Conservation (phyloP, 2,329 filamentous ascomycete genomes). For the Epichloe amarillans region DNA sequence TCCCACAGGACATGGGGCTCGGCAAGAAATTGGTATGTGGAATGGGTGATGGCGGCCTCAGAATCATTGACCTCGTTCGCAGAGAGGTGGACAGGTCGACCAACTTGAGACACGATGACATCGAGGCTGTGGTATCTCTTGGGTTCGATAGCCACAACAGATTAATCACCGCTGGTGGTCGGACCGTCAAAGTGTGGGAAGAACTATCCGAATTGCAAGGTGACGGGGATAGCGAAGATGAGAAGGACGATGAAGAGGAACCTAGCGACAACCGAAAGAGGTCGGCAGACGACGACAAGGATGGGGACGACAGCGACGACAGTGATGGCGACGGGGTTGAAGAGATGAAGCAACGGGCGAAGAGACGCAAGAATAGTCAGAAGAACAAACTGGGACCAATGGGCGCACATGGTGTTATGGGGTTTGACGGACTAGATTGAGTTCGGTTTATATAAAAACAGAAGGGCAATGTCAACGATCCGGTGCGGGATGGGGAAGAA, state of each 20-base stretch:
- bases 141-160: slow-evolving; percentile 75
- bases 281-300: slow-evolving; percentile 24
- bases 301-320: slow-evolving; percentile 25
- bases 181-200: slow-evolving; percentile 86
- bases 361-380: slow-evolving; percentile 29
- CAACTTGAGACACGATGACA: slow-evolving; percentile 60
- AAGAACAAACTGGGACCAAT: slow-evolving; percentile 32
- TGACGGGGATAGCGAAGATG: slow-evolving; percentile 30
- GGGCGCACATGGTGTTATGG: slow-evolving; percentile 38
- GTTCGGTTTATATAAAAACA: too few relatives aligned
- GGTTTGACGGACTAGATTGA: slow-evolving; percentile 34
- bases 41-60: slow-evolving; percentile 65
- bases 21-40: slow-evolving; percentile 69
- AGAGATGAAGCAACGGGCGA: slow-evolving; percentile 31
- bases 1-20: slow-evolving; percentile 57
- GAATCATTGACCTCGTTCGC: slow-evolving; percentile 61
- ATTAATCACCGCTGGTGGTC: slow-evolving; percentile 81
- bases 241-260: slow-evolving; percentile 29
- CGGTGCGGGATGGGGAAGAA: not conserved
- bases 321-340: slow-evolving; percentile 18
- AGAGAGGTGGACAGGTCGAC: slow-evolving; percentile 57
- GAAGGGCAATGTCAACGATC: not conserved
- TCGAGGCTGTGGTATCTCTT: slow-evolving; percentile 72
- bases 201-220: slow-evolving; percentile 47
- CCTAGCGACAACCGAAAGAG: not conserved